phyloP scores from a whole-genome alignment of 148 eudicot genomes.

The Rhododendron williamsianum region DNA sequence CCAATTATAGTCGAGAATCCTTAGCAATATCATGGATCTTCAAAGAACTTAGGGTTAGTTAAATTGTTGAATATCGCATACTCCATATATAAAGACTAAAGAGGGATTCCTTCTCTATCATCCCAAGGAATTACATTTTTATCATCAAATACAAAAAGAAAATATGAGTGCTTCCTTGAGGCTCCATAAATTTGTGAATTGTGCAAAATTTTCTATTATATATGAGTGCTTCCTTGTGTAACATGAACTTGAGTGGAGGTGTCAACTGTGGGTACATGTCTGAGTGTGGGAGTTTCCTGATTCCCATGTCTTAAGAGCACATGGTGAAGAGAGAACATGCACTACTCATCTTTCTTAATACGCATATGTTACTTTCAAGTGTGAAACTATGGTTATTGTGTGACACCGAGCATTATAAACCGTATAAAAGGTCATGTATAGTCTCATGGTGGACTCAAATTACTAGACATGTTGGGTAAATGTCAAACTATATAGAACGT shows the following conservation, averaged over 20 bases:
- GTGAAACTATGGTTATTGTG: background rate
- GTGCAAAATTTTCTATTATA: background rate
- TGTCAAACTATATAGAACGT: no score
- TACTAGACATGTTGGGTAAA: no score
- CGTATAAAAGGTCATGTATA: background rate
- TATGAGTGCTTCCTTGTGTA: background rate
- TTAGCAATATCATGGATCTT: background rate
- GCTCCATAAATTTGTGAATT: background rate
- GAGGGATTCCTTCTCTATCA: background rate
- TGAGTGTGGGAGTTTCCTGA: background rate
- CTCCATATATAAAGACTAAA: background rate
- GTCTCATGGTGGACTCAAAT: background rate
- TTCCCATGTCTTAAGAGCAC: background rate
- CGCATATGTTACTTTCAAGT: background rate
- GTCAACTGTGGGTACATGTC: background rate
- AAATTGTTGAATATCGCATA: no score
- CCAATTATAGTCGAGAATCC: background rate
- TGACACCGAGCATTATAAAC: background rate
- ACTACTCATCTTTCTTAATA: background rate
- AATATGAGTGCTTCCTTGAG: background rate
- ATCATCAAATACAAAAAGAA: background rate
- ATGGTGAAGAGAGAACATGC: background rate
- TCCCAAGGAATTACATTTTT: background rate
- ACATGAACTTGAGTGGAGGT: background rate
- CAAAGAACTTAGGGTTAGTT: background rate